Conservation (phyloP, 306 rosid species). For the Mucuna pruriens region DNA sequence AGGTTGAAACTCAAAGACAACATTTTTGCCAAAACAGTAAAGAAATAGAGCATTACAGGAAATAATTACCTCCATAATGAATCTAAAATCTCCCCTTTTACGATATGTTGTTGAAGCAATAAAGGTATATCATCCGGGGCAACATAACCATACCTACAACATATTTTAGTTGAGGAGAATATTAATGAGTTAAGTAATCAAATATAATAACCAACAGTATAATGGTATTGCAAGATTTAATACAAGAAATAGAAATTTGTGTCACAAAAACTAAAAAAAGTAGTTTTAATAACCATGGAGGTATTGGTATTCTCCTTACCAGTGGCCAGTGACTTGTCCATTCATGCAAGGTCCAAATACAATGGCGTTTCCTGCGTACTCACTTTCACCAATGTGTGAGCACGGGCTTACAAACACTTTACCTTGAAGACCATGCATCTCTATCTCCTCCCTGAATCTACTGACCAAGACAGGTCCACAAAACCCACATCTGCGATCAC, state of each 20-base stretch:
- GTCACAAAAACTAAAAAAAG: slow-evolving; percentile 18
- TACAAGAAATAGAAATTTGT: background rate
- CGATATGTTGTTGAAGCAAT: slow-evolving; percentile 80
- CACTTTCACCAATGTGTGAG: slow-evolving; percentile 90
- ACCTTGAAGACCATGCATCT: slow-evolving; percentile 65
- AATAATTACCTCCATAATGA: slow-evolving; percentile 79
- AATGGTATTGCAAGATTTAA: background rate
- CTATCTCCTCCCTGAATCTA: slow-evolving; percentile 84
- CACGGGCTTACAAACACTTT: slow-evolving; percentile 94
- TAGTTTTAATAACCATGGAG: background rate
- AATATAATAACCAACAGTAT: slow-evolving; percentile 13
- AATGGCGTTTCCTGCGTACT: slow-evolving; percentile 92
- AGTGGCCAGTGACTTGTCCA: slow-evolving; percentile 82
- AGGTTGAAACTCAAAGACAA: background rate
- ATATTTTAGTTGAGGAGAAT: slow-evolving; percentile 19
- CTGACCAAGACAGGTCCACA: slow-evolving; percentile 88
- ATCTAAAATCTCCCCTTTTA: slow-evolving; percentile 73
- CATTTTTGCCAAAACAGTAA: slow-evolving; percentile 11
- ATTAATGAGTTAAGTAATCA: slow-evolving; percentile 1
- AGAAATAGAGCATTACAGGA: background rate
- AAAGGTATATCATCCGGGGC: slow-evolving; percentile 76
- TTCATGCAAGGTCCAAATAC: slow-evolving; percentile 66
- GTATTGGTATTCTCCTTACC: slow-evolving; percentile 56
- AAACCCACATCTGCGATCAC: slow-evolving; percentile 95
- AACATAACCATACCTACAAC: slow-evolving; percentile 92